A percentile compares a stretch with the other conserved stretches of the same genome.
phyloP scores from a whole-genome alignment of 2,329 filamentous ascomycete genomes.

The Teratosphaeria destructans region DNA sequence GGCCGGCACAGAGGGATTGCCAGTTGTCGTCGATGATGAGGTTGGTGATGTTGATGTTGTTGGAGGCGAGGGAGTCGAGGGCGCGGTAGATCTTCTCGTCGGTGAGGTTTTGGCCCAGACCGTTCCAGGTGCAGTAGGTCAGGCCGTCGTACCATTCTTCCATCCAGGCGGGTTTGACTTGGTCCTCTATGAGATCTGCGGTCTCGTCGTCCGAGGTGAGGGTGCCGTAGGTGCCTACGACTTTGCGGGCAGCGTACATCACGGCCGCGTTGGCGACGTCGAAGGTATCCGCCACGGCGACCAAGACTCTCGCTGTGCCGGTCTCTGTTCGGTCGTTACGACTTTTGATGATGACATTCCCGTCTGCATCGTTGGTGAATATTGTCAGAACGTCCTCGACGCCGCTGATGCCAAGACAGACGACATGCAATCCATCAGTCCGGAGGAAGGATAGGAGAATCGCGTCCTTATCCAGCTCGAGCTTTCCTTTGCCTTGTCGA shows the following conservation, averaged over 20 bases:
- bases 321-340: slow-evolving; percentile 55
- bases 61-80: slow-evolving; percentile 57
- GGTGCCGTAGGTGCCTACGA: slow-evolving; percentile 41
- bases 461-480: slow-evolving; percentile 65
- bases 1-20: slow-evolving; percentile 61
- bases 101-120: slow-evolving; percentile 70
- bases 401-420: slow-evolving; percentile 69
- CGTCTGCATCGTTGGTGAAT: slow-evolving; percentile 55
- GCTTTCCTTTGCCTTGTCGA: slow-evolving; percentile 61
- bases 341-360: slow-evolving; percentile 57
- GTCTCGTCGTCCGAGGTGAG: slow-evolving; percentile 34
- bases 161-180: slow-evolving; percentile 54
- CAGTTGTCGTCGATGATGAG: slow-evolving; percentile 97
- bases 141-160: slow-evolving; percentile 83
- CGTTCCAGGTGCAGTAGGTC: slow-evolving; percentile 96
- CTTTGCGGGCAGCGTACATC: slow-evolving; percentile 74
- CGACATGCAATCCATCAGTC: slow-evolving; percentile 60
- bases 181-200: slow-evolving; percentile 35
- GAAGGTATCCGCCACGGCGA: slow-evolving; percentile 61
- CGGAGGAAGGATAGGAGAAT: slow-evolving; percentile 70
- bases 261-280: slow-evolving; percentile 68
- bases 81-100: slow-evolving; percentile 70
- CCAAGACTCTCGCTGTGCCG: slow-evolving; percentile 53
- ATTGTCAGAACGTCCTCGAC: slow-evolving; percentile 59
- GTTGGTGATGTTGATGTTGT: slow-evolving; percentile 67